Evolutionary conservation across 1,284 basidiomycete genomes (phyloP), one percentile per base, ranked within the genome.

Genomic region (Termitomyces sp.): DNA sequence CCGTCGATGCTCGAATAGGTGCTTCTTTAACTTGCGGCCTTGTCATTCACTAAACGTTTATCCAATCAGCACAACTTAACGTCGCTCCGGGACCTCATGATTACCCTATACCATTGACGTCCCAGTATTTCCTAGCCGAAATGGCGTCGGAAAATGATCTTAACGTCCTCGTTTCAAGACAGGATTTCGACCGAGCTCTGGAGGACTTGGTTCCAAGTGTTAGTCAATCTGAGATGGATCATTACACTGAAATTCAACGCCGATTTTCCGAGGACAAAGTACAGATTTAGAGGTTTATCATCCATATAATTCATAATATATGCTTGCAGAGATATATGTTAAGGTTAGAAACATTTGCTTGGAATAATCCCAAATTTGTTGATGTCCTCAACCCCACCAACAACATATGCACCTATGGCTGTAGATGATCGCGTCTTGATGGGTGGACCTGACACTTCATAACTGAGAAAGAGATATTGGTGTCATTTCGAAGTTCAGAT

Each of bases 91-190:
- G 72, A 1, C 60, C 73, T 47, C 63, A 73, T 36, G 63, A 67
- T 31, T 83, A 88, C 61, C 88, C 88, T 0, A 75, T 84, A 50
- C 87, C 90, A 0, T 68, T 98, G 38, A 97, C 93, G 1, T 81
- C 94, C 1, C 94, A 97, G 67, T 98, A 96, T 65, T 98, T 95
- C 64, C 81, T 98, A 5, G 81, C 90, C 3, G 92, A 96, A 67
- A 78, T 98, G 64, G 94, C 94, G 0, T 75, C 71, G 2, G 69
- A 79, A 0, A 78, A 77, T 21, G 94, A 98, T 59, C 83, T 90
- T 15, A 80, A 86, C 31, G 86, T 98, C 3, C 73, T 86, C 10
- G 92, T 98, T 3, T 79, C 78, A 3, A 73, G 77, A 58, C 72
- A 71, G 12, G 94, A 98, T 70, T 98, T 99, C 69, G 74, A 82